Evolutionary conservation across 192 early-diverging fungal species (phyloP), one percentile per base, ranked within the genome.

Genomic region (Piromyces finnis): DNA sequence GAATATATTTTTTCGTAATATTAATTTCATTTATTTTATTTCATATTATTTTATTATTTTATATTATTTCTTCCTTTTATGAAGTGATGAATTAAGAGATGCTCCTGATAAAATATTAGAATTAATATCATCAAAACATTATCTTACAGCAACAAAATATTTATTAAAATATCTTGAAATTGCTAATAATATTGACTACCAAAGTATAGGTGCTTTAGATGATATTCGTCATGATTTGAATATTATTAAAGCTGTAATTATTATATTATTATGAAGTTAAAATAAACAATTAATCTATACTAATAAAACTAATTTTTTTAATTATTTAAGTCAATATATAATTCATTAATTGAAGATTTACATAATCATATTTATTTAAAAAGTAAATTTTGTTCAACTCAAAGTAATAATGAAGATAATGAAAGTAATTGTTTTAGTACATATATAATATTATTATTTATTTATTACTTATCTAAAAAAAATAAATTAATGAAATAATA

Each of bases 361-460:
- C 86, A 89, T 79, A 87, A 83, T 79, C 90, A 91, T 82, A 27
- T 90, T 13, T 91, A 91, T 59, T 82, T 91, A 28, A 90, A 90
- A 81, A 89, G 81, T 77, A 78, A 85, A 1, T 86, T 87, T 81
- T 84, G 84, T 82, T 14, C 85, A 7, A 11, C 22, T 6, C 51
- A 68, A n/a, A 68, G 9, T n/a, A 68, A n/a, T 68, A n/a, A n/a
- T 27, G 51, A 68, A 68, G 51, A 68, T 2, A 68, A n/a, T 5
- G 51, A 68, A n/a, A 68, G 51, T 68, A 68, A 68, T n/a, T n/a
- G n/a, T n/a, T n/a, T n/a, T n/a, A n/a, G n/a, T n/a, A n/a, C n/a
- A n/a, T n/a, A n/a, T n/a, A n/a, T n/a, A n/a, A n/a, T n/a, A n/a
- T n/a, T n/a, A n/a, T n/a, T n/a, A n/a, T n/a, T n/a, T n/a, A n/a